A percentile compares a stretch with the other conserved stretches of the same genome.
phyloP scores from a whole-genome alignment of 306 rosid genomes.

The Argentina anserina region DNA sequence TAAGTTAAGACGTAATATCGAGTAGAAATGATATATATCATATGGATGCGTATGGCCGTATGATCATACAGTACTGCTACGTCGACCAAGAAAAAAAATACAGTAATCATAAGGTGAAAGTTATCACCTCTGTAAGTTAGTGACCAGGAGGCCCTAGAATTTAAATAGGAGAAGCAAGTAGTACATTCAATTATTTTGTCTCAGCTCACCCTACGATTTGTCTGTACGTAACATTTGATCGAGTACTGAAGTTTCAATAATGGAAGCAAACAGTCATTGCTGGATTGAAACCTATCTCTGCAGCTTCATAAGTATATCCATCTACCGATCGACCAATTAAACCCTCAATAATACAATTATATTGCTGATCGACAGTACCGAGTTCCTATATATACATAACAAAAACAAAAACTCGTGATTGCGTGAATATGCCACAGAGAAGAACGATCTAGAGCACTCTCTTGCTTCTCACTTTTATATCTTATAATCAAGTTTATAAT shows the following conservation, averaged over 20 bases:
- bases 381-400: background rate
- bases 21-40: background rate
- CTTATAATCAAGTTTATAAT: background rate
- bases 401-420: background rate
- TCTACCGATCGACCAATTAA: background rate
- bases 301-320: background rate
- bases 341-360: background rate
- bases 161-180: background rate
- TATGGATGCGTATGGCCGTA: background rate
- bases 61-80: background rate
- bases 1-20: background rate
- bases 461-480: background rate
- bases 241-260: slow-evolving; percentile 21
- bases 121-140: background rate
- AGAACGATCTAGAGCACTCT: background rate
- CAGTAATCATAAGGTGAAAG: background rate
- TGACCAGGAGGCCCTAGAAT: slow-evolving; percentile 8
- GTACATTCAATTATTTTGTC: slow-evolving; percentile 9
- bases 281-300: background rate
- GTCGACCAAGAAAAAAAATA: no score
- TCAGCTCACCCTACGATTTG: slow-evolving; percentile 1
- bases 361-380: background rate
- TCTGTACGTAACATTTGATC: background rate
- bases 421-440: background rate
- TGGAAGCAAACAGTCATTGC: slow-evolving; percentile 16